Evolutionary conservation across 1,284 basidiomycete species (phyloP), one percentile per base, ranked within the genome.

Genomic region (Sutorius eximius): DNA sequence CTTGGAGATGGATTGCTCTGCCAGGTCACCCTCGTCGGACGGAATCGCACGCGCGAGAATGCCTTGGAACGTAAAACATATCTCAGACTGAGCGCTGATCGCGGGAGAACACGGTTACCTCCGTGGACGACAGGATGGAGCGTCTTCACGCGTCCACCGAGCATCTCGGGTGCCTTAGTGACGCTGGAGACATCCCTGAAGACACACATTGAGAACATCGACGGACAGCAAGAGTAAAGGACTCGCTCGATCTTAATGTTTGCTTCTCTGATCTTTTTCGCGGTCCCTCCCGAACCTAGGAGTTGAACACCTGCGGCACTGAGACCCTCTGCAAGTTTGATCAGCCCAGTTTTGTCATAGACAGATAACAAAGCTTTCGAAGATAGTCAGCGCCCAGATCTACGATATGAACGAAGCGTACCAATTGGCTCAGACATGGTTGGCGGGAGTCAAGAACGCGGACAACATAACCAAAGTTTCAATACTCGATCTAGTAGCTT

Each of bases 151-250:
- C 97, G 83, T 42, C 97, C 97, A 52, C 96, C 95, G 15, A 99
- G 83, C 94, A 99, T 99, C 75, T 99, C 97, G n/a, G 96, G 97
- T 1, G 95, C 95, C 69, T 96, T 96, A 49, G 97, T 99, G 75
- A 99, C 91, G 68, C 95, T 92, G 20, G 95, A 94, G 44, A 99
- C 95, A 83, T 99, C 97, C 62, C 95, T 98, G 62, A n/a, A 36
- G 10, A 16, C 12, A 22, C 15, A 24, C n/a, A 47, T 43, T 71
- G 24, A 66, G 53, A 46, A 52, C 24, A 37, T 22, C 24, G 20
- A 20, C 27, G 42, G 32, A 45, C 32, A 15, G 45, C 36, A 24
- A 20, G 52, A 48, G 45, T 34, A 38, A 47, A 53, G 18, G 15
- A 81, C 89, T 63, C 68, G 93, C 95, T 93, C 86, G 65, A 99